Conservation (phyloP, 306 rosid species). For the Rosa rugosa region DNA sequence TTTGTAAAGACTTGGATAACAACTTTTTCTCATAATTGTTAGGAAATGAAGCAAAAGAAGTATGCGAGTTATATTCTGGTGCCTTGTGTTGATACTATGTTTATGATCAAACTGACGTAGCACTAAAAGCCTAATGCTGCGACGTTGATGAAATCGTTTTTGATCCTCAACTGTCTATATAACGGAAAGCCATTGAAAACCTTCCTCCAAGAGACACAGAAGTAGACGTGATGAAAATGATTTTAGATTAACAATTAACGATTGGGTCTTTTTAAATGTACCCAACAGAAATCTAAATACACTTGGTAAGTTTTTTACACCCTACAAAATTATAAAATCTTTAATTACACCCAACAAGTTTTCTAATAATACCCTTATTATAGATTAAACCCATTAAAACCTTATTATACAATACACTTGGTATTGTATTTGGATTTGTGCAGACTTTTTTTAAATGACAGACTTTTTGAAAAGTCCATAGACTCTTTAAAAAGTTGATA, state of each 20-base stretch:
- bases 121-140: neutral
- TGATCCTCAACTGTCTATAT: neutral
- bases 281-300: too few species aligned
- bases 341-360: too few species aligned
- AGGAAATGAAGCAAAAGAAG: constrained; percentile 2
- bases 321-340: too few species aligned
- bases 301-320: too few species aligned
- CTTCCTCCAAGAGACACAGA: neutral
- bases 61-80: neutral
- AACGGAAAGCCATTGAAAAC: neutral
- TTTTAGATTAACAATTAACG: neutral
- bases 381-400: too few species aligned
- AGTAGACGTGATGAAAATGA: neutral
- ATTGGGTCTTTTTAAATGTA: too few species aligned
- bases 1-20: neutral
- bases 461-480: too few species aligned
- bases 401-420: too few species aligned
- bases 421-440: too few species aligned
- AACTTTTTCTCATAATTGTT: neutral
- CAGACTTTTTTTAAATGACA: too few species aligned
- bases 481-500: too few species aligned
- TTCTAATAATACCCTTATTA: too few species aligned
- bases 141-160: neutral
- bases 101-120: neutral
- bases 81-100: neutral